Evolutionary conservation across 2,329 filamentous ascomycete species (phyloP).

Genomic region (Colletotrichum lindemuthianum): DNA sequence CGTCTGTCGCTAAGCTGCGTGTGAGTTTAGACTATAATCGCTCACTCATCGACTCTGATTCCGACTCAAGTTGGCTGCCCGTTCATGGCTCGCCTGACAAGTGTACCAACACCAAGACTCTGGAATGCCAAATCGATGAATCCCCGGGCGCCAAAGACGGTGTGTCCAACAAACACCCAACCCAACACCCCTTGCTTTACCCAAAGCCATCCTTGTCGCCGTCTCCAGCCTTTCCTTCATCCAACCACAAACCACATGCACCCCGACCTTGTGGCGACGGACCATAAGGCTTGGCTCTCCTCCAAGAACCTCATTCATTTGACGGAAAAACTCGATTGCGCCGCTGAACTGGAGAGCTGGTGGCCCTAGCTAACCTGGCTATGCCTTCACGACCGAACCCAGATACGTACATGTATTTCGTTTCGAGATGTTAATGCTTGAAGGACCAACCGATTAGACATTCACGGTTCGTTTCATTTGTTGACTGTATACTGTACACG

Average conservation of each 20-base stretch:
- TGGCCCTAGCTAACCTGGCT: constrained; percentile 17
- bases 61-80: too few species aligned
- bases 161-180: constrained; percentile 12
- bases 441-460: neutral
- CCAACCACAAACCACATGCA: constrained; percentile 2
- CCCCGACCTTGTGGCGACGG: constrained; percentile 11
- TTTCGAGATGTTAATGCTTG: too few species aligned
- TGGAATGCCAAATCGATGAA: constrained; percentile 7
- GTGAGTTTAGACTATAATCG: too few species aligned
- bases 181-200: constrained; percentile 1
- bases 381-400: neutral
- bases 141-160: constrained; percentile 10
- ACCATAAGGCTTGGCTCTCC: constrained; percentile 25
- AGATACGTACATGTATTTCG: neutral
- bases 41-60: too few species aligned
- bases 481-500: neutral
- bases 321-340: constrained; percentile 34
- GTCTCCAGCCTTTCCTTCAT: neutral
- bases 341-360: constrained; percentile 19
- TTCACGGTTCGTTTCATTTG: neutral
- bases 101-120: too few species aligned
- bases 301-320: constrained; percentile 19
- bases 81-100: too few species aligned
- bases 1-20: too few species aligned
- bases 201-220: neutral